These are phyloP conservation scores for Westerdykella ornata DNA, from an alignment of 2,329 filamentous ascomycete species.

Conservation along the genomic window DNA sequence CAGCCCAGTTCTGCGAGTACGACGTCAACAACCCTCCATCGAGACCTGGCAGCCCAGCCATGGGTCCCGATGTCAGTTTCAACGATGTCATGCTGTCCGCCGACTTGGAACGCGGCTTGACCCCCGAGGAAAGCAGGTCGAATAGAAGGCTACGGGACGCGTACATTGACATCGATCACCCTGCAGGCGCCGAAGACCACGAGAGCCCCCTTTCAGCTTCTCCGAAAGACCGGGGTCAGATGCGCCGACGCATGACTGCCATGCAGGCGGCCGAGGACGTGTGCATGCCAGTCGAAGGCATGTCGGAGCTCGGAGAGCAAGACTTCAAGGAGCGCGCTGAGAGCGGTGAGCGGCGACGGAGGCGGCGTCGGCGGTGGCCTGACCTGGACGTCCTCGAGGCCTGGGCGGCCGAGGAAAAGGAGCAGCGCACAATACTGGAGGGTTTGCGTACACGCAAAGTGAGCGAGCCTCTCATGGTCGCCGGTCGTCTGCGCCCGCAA, in stretches of 20 bases:
- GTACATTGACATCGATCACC: conserved; percentile 46
- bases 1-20: conserved; percentile 41
- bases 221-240: conserved; percentile 19
- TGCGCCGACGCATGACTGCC: conserved; percentile 32
- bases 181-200: conserved; percentile 39
- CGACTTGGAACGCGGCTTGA: conserved; percentile 42
- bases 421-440: conserved; percentile 63
- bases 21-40: conserved; percentile 62
- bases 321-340: conserved; percentile 52
- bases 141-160: conserved; percentile 37
- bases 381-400: conserved; percentile 78
- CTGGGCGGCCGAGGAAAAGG: conserved; percentile 86
- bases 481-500: conserved; percentile 76
- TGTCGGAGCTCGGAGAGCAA: conserved; percentile 77
- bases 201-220: conserved; percentile 14
- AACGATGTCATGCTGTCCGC: conserved; percentile 64
- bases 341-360: conserved; percentile 37
- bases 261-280: conserved; percentile 75
- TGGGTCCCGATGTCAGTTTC: conserved; percentile 47
- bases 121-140: conserved; percentile 16
- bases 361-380: conserved; percentile 64
- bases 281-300: conserved; percentile 74
- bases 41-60: conserved; percentile 51
- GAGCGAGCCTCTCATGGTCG: conserved; percentile 86
- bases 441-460: conserved; percentile 83